A percentile compares a stretch with the other conserved stretches of the same genome.
Conservation (phyloP, 345 rosid genomes). For the Anacardium occidentale region DNA sequence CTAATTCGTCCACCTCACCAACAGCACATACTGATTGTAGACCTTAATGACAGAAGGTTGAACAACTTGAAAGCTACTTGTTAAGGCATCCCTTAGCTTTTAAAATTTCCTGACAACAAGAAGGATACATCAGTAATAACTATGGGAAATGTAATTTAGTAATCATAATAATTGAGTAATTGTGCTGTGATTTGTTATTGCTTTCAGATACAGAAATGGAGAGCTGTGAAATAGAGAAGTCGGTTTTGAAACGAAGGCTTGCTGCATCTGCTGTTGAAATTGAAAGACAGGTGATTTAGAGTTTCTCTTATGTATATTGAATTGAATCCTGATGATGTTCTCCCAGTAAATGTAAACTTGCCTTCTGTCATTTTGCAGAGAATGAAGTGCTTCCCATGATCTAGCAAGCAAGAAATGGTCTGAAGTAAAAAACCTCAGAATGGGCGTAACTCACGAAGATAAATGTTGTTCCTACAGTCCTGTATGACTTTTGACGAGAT, state of each 20-base stretch:
- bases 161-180: not conserved
- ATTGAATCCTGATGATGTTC: constrained; percentile 12
- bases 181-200: constrained; percentile 14
- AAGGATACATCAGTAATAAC: not conserved
- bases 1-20: no score
- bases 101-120: not conserved
- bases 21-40: no score
- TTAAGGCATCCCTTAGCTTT: not conserved
- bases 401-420: constrained; percentile 15
- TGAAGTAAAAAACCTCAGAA: constrained; percentile 7
- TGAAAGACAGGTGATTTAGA: constrained; percentile 77
- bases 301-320: constrained; percentile 14
- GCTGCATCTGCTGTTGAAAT: constrained; percentile 79
- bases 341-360: constrained; percentile 2
- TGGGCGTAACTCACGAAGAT: constrained; percentile 12
- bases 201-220: constrained; percentile 67
- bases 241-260: constrained; percentile 66
- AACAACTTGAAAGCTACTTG: not conserved
- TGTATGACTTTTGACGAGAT: not conserved
- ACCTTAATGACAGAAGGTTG: no score
- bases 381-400: constrained; percentile 95
- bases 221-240: constrained; percentile 65
- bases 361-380: constrained; percentile 57
- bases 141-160: not conserved
- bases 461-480: not conserved